Conservation (phyloP, 2,329 filamentous ascomycete genomes). For the Daldinia sp. region DNA sequence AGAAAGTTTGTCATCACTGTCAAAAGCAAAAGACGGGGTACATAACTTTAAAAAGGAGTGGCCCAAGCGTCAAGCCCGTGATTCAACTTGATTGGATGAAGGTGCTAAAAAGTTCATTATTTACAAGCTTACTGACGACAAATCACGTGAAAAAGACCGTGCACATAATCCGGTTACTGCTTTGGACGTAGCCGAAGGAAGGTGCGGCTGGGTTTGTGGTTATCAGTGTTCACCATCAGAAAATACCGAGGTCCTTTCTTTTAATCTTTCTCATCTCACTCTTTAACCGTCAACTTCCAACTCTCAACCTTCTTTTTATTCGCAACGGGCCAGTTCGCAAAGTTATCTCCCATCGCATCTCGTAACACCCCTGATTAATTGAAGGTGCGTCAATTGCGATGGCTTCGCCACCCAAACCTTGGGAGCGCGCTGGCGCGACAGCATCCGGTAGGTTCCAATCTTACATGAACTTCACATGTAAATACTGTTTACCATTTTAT, state of each 20-base stretch:
- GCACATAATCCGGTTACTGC: neutral
- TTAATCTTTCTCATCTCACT: conserved; percentile 4
- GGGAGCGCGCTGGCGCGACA: conserved; percentile 83
- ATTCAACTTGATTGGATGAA: neutral
- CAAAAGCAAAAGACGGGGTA: no score
- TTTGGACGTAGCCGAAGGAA: conserved; percentile 9
- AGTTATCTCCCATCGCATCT: neutral
- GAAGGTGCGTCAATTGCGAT: conserved; percentile 53
- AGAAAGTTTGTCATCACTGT: neutral
- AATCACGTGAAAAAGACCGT: neutral
- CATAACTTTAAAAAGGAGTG: neutral
- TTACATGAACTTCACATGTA: conserved; percentile 32
- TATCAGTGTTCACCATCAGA: neutral
- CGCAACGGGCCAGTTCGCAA: conserved; percentile 6
- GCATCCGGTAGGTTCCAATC: conserved; percentile 59
- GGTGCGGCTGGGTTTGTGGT: neutral
- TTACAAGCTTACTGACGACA: neutral
- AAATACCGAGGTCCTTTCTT: conserved; percentile 15
- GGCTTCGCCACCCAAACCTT: conserved; percentile 94
- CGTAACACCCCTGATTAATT: neutral
- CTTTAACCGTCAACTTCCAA: neutral
- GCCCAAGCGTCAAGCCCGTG: neutral
- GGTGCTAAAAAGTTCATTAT: neutral
- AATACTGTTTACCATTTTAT: neutral
- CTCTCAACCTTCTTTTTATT: conserved; percentile 10